These are phyloP conservation scores for Arabidopsis hybrid DNA, from an alignment of 441 rosid genomes.

Conservation along the genomic window DNA sequence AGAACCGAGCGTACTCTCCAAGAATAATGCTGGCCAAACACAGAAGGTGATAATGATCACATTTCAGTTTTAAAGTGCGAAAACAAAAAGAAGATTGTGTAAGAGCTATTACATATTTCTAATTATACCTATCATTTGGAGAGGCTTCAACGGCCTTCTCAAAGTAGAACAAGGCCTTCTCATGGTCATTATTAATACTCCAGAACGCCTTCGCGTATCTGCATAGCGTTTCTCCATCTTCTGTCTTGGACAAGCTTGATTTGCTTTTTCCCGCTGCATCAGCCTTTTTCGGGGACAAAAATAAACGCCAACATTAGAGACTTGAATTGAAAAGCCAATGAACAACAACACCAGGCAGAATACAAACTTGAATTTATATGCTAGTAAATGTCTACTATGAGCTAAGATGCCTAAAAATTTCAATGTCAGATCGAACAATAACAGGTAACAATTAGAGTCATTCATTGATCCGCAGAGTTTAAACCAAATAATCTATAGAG, in stretches of 20 bases:
- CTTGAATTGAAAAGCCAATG: neutral
- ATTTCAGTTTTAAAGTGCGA: slow-evolving; percentile 10
- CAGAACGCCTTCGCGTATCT: slow-evolving; percentile 67
- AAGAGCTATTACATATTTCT: neutral
- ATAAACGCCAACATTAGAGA: slow-evolving; percentile 4
- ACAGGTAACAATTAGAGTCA: neutral
- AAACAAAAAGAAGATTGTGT: neutral
- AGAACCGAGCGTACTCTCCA: slow-evolving; percentile 80
- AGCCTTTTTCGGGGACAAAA: slow-evolving; percentile 41
- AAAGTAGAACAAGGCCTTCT: slow-evolving; percentile 63
- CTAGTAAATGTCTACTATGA: neutral
- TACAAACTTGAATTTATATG: neutral
- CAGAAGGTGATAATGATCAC: neutral
- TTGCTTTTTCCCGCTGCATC: slow-evolving; percentile 52
- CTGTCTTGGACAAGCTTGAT: slow-evolving; percentile 54
- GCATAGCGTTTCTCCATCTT: slow-evolving; percentile 65
- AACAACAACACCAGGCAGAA: neutral
- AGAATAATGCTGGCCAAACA: slow-evolving; percentile 59
- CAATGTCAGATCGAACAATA: slow-evolving; percentile 4
- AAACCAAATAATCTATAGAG: slow-evolving; percentile 18
- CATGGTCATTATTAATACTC: slow-evolving; percentile 60
- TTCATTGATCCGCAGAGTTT: neutral
- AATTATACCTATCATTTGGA: slow-evolving; percentile 61
- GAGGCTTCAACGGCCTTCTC: slow-evolving; percentile 68
- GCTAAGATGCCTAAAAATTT: slow-evolving; percentile 18